Evolutionary conservation across 495 filamentous ascomycete species (phyloP).

Genomic region (Schizothecium vesticola): DNA sequence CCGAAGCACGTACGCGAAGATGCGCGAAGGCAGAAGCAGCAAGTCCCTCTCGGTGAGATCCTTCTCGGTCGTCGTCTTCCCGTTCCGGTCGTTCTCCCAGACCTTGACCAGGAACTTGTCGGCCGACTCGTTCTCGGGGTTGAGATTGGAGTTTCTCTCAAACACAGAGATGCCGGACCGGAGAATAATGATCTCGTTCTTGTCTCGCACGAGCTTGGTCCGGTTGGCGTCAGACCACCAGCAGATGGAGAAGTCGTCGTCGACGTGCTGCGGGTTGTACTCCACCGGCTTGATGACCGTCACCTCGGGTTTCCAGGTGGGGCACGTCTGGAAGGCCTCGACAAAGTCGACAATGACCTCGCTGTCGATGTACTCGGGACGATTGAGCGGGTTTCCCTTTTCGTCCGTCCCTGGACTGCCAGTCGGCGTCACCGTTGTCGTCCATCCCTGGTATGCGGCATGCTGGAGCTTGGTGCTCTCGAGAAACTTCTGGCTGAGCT

Average conservation of each 20-base stretch:
- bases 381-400: slow-evolving; percentile 19
- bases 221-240: slow-evolving; percentile 5
- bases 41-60: slow-evolving; percentile 19
- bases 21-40: slow-evolving; percentile 32
- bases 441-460: not conserved
- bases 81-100: slow-evolving; percentile 23
- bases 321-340: slow-evolving; percentile 35
- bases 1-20: slow-evolving; percentile 36
- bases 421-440: slow-evolving; percentile 8
- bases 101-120: slow-evolving; percentile 28
- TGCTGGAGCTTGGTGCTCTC: not conserved
- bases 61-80: slow-evolving; percentile 9
- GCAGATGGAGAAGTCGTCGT: not conserved
- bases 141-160: slow-evolving; percentile 16
- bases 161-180: slow-evolving; percentile 17
- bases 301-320: slow-evolving; percentile 22
- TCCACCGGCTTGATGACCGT: slow-evolving; percentile 12
- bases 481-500: not conserved
- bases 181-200: slow-evolving; percentile 28
- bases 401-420: slow-evolving; percentile 17
- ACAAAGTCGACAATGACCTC: slow-evolving; percentile 46
- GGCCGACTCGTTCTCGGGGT: not conserved
- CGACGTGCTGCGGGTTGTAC: not conserved
- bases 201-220: slow-evolving; percentile 9
- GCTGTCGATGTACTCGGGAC: slow-evolving; percentile 41